Base-by-base conservation (phyloP, 2,329 filamentous ascomycete genomes). In the Eutypa lata region DNA sequence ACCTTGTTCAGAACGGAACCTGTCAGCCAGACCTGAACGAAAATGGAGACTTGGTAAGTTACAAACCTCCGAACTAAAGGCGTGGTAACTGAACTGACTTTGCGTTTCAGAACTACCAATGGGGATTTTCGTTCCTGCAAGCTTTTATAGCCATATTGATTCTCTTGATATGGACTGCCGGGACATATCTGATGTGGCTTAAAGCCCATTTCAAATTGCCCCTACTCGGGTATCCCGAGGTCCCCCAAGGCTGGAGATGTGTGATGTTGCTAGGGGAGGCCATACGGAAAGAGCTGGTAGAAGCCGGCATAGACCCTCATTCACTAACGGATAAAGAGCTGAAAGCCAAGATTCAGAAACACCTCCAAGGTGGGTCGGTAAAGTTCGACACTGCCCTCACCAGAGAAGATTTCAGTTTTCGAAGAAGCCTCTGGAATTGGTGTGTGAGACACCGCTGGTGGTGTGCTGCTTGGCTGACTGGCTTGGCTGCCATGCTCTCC, bases 41-140 rank as follows among this genome's bases (percentile, higher is more conserved):
- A 4, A 11, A 21, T 14, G 38, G 38, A 4, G 38, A 21, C n/a
- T 42, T 42, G 18, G 38, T 42, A 19, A 21, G 38, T 18, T 42
- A 18, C 19, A n/a, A 21, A 10, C 18, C 3, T 42, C 10, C 19
- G 38, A 19, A 10, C 38, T 18, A 42, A 18, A 10, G 1, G 7
- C 16, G 16, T 7, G 14, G 7, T 19, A 4, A 21, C 38, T 42
- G 4, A 42, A n/a, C n/a, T n/a, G n/a, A n/a, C n/a, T n/a, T 10
- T 10, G n/a, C 19, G 11, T 7, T 11, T n/a, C 7, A 50, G 52
- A 47, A 21, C 19, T 65, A 62, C 48, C 52, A 57, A 35, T 65
- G 61, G 59, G 62, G 61, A 1, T 63, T 63, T 45, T 62, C 62
- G 0, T 63, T 56, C 13, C 21, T 60, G 11, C 62, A 65, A 35